These are phyloP conservation scores for Metrosideros polymorpha DNA, from an alignment of 441 rosid genomes.

Conservation along the genomic window DNA sequence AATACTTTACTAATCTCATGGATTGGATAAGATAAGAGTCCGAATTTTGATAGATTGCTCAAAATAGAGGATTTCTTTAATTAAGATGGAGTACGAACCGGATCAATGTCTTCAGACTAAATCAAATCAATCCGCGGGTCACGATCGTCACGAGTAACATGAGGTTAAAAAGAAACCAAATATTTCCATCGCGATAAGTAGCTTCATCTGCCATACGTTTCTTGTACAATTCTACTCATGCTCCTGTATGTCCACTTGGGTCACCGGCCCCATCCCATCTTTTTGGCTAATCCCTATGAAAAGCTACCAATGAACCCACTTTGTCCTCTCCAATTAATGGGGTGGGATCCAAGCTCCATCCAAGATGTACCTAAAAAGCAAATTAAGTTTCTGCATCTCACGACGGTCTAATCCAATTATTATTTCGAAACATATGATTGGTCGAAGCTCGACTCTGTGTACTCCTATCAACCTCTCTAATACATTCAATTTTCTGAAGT, in stretches of 20 bases:
- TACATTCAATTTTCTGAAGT: neutral
- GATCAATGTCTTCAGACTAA: neutral
- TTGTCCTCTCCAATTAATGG: neutral
- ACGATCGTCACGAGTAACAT: neutral
- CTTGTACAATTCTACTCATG: neutral
- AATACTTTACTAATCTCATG: neutral
- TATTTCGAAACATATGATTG: neutral
- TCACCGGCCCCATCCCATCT: neutral
- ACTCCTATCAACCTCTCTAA: neutral
- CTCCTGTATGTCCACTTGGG: neutral
- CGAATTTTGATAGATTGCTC: neutral
- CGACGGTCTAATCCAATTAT: neutral
- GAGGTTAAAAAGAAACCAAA: neutral
- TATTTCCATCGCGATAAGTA: neutral
- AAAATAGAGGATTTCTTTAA: neutral
- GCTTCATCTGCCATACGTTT: neutral
- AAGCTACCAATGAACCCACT: neutral
- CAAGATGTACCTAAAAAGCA: neutral
- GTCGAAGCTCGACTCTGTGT: neutral
- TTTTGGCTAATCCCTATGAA: neutral
- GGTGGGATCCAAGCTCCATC: neutral
- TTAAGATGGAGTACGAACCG: neutral
- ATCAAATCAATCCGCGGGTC: neutral
- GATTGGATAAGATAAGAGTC: neutral
- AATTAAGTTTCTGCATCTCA: neutral